Evolutionary conservation across 768 basidiomycete genomes (phyloP), one percentile per base, ranked within the genome.

Genomic region (Serpula lacrymans): DNA sequence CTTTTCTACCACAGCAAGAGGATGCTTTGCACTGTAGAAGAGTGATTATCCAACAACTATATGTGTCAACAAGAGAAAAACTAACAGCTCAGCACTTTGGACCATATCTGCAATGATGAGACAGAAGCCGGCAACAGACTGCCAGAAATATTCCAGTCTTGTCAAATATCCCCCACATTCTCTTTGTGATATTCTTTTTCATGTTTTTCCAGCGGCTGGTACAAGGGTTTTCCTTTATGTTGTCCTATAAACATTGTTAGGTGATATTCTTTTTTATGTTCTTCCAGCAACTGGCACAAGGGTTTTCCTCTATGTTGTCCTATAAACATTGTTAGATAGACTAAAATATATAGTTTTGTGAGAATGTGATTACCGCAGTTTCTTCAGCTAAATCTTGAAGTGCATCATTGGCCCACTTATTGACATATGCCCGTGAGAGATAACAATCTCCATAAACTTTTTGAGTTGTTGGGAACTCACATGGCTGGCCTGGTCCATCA

Each of bases 81-180:
- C 27, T 29, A 9, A 29, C 27, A 29, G 27, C n/a, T 29, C 27
- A 29, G 10, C 27, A 29, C 27, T 29, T 29, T 29, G 9, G 14
- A 29, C 27, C 27, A 29, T 29, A 29, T 29, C 27, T 29, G 27
- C 27, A 14, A 29, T 29, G 27, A 29, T 9, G 10, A 29, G 14
- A 14, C 27, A 29, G 14, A 29, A 29, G 27, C 27, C 27, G 59
- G 0, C 49, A 37, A 35, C 58, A 60, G 2, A 49, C 30, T 3
- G 48, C 37, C 6, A 59, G 28, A 28, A 59, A 60, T n/a, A 59
- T 29, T 12, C 55, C 54, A n/a, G 55, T 50, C 37, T 54, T 49
- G 10, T 50, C 37, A 42, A 52, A 56, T 16, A 52, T 37, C 1
- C 40, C 49, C 50, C 45, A 54, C 52, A 50, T 50, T 14, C 34